Evolutionary conservation across 2,329 filamentous ascomycete genomes (phyloP), one percentile per base, ranked within the genome.

Genomic region (Trichoderma cornu-damae): DNA sequence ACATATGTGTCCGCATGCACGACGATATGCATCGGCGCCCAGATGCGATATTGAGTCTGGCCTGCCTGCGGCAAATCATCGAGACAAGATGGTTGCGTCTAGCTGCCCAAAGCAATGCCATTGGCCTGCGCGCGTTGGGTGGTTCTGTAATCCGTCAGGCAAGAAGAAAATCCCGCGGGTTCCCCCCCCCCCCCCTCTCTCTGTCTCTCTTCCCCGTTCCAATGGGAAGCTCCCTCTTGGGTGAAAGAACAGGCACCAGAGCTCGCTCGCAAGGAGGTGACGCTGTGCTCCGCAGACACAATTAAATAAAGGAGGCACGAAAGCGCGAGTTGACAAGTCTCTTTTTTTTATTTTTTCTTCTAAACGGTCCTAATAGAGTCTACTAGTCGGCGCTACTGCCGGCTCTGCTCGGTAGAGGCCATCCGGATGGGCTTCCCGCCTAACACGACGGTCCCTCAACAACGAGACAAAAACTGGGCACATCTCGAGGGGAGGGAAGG

Each of bases 21-120:
- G 37, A 22, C 46, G 32, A 46, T 52, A 58, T 58, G 56, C 56
- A 58, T 58, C 56, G n/a, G 56, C 48, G 56, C 56, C 56, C 56
- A 47, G 56, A 58, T 38, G 34, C 49, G 34, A 53, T 48, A 34
- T 42, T 22, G 8, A n/a, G 7, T 12, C 26, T n/a, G n/a, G n/a
- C n/a, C n/a, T n/a, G n/a, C n/a, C 1, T 37, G 24, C 38, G 38
- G 46, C 55, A 24, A 40, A 50, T 42, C 40, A 43, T 35, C 7
- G 9, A 32, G 37, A 16, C 6, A 32, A 24, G 24, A 30, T 16
- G 18, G 30, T 28, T 38, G 50, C 28, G 26, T 42, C 53, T 49
- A 18, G 37, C 52, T 56, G 42, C 32, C 43, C 40, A 43, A 47
- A 42, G 28, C n/a, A 20, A 12, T 38, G 43, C 20, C 43, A 47